Conservation (phyloP, 1,284 basidiomycete species). For the Fomitopsis schrenkii region DNA sequence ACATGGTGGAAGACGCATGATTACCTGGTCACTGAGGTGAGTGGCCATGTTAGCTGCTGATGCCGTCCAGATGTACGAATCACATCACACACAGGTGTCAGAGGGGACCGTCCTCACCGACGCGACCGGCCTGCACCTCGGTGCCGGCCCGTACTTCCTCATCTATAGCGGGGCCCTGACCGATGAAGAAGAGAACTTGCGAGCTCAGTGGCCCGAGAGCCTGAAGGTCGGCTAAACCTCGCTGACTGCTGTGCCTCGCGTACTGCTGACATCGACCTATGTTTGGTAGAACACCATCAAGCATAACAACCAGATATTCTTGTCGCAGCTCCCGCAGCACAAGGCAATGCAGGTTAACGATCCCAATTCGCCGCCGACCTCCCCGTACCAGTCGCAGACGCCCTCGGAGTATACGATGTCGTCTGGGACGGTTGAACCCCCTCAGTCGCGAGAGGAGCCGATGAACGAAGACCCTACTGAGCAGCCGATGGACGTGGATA, state of each 20-base stretch:
- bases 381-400: slow-evolving; percentile 12
- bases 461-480: slow-evolving; percentile 13
- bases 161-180: slow-evolving; percentile 58
- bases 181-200: slow-evolving; percentile 27
- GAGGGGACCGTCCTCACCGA: slow-evolving; percentile 67
- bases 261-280: not conserved
- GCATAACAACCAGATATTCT: slow-evolving; percentile 28
- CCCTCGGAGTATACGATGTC: slow-evolving; percentile 21
- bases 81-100: slow-evolving; percentile 43
- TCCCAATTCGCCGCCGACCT: slow-evolving; percentile 27
- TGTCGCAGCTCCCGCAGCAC: slow-evolving; percentile 21
- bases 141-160: slow-evolving; percentile 70
- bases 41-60: slow-evolving; percentile 1
- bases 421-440: slow-evolving; percentile 17
- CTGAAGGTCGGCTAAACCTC: slow-evolving; percentile 29
- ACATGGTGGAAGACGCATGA: slow-evolving; percentile 81
- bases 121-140: slow-evolving; percentile 61
- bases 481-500: slow-evolving; percentile 17
- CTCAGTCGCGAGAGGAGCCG: slow-evolving; percentile 16
- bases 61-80: not conserved
- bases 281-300: slow-evolving; percentile 25
- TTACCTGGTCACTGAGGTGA: slow-evolving; percentile 58
- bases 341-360: slow-evolving; percentile 16
- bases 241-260: not conserved
- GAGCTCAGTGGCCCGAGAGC: slow-evolving; percentile 35